phyloP scores from a whole-genome alignment of 352 stramenopile species.

The Porosira glacialis region DNA sequence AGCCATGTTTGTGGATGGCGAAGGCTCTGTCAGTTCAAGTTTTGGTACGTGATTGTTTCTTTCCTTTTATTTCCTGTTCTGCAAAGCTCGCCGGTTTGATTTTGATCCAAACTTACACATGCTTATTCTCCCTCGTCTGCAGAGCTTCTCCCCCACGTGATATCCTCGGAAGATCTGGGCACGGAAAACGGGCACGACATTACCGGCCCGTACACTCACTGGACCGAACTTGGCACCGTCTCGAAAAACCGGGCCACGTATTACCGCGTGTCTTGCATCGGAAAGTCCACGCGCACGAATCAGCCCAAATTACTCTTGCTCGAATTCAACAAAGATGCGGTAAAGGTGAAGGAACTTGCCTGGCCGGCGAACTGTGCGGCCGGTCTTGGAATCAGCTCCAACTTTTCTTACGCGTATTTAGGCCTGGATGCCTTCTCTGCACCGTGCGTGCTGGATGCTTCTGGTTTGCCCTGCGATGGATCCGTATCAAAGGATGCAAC shows the following conservation, averaged over 20 bases:
- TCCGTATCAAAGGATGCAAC: conserved; percentile 17
- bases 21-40: conserved; percentile 58
- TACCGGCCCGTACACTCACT: conserved; percentile 68
- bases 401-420: conserved; percentile 62
- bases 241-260: conserved; percentile 36
- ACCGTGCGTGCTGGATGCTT: conserved; percentile 44
- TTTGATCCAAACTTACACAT: neutral
- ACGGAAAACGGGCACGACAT: conserved; percentile 54
- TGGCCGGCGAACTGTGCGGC: conserved; percentile 44
- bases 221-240: conserved; percentile 66
- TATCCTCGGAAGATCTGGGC: conserved; percentile 54
- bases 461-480: conserved; percentile 20
- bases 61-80: conserved; percentile 1
- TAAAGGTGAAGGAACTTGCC: conserved; percentile 58
- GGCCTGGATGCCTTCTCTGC: conserved; percentile 64
- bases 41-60: conserved; percentile 53
- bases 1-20: conserved; percentile 60
- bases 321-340: conserved; percentile 70
- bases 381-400: conserved; percentile 53
- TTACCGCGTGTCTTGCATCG: conserved; percentile 66
- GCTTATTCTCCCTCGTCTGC: neutral
- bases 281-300: conserved; percentile 50
- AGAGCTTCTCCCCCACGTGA: conserved; percentile 69
- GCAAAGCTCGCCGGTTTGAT: neutral
- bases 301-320: conserved; percentile 61